phyloP scores from a whole-genome alignment of 1,139 yeast genomes.

The Saccharomyces pastorianus region DNA sequence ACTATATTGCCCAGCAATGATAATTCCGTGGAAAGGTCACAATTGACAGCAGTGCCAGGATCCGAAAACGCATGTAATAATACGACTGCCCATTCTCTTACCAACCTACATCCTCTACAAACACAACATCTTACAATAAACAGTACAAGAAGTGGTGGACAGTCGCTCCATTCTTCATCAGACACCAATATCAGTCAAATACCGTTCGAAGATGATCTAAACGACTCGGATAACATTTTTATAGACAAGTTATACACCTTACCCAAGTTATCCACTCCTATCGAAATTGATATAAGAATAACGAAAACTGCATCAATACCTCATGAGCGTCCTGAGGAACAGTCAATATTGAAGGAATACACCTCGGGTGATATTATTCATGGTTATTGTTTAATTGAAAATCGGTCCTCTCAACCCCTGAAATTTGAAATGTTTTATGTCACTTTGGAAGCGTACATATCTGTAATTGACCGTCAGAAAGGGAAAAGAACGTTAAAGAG shows the following conservation, averaged over 20 bases:
- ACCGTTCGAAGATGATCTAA: constrained; percentile 23
- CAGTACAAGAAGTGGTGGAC: constrained; percentile 4
- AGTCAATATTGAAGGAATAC: constrained; percentile 39
- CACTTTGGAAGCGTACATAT: constrained; percentile 44
- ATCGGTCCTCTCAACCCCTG: constrained; percentile 36
- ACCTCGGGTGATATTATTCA: constrained; percentile 49
- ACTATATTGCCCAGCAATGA: constrained; percentile 1
- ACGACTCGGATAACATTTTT: constrained; percentile 27
- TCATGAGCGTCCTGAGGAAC: constrained; percentile 27
- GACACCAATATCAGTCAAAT: constrained; percentile 4
- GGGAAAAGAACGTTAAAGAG: constrained; percentile 32
- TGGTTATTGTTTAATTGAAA: constrained; percentile 45
- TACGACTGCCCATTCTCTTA: constrained; percentile 3
- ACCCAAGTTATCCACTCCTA: constrained; percentile 28
- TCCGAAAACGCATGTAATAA: background rate
- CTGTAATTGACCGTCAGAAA: constrained; percentile 28
- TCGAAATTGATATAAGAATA: constrained; percentile 32
- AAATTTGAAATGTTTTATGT: constrained; percentile 53
- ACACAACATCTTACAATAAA: constrained; percentile 19
- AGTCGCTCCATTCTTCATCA: background rate
- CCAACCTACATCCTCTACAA: constrained; percentile 16
- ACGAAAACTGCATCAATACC: constrained; percentile 34
- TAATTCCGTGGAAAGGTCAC: constrained; percentile 1
- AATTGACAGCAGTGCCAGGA: background rate
- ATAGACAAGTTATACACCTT: constrained; percentile 33